These are phyloP conservation scores for Dendrothele bispora DNA, from an alignment of 768 basidiomycete genomes.

Conservation along the genomic window DNA sequence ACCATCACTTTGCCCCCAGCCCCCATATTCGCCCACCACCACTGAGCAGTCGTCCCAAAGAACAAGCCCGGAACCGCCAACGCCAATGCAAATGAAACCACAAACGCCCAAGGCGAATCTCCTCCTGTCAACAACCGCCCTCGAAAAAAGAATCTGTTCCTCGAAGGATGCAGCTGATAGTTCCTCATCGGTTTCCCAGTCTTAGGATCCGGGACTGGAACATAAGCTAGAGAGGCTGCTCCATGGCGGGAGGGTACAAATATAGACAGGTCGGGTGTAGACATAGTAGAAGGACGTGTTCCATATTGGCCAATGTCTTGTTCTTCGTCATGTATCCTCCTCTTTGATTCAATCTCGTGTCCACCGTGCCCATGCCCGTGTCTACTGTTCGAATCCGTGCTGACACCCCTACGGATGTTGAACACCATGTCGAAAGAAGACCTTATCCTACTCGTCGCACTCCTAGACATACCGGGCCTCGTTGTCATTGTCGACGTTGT, in stretches of 20 bases:
- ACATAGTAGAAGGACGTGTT: conserved; percentile 16
- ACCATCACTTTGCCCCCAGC: conserved; percentile 62
- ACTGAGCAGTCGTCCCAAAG: conserved; percentile 86
- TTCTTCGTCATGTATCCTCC: conserved; percentile 35
- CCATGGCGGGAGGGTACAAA: conserved; percentile 15
- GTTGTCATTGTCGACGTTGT: background rate
- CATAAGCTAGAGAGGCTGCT: conserved; percentile 32
- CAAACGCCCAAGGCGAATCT: conserved; percentile 82
- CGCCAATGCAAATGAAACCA: conserved; percentile 59
- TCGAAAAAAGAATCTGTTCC: conserved; percentile 72
- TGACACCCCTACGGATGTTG: conserved; percentile 49
- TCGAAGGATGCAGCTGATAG: conserved; percentile 66
- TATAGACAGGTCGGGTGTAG: conserved; percentile 15
- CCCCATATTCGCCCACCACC: conserved; percentile 85
- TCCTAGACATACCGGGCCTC: conserved; percentile 19
- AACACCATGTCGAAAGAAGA: conserved; percentile 63
- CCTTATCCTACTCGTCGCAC: conserved; percentile 41
- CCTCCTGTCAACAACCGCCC: conserved; percentile 83
- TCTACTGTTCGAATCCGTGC: conserved; percentile 49
- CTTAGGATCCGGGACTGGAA: conserved; percentile 33
- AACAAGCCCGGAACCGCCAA: conserved; percentile 75
- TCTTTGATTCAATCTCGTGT: conserved; percentile 18
- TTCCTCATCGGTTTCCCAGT: conserved; percentile 49
- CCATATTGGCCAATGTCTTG: conserved; percentile 23
- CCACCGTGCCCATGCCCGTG: too few species aligned